Evolutionary conservation across 352 stramenopile species (phyloP).

Genomic region (Phytophthora crassamura): DNA sequence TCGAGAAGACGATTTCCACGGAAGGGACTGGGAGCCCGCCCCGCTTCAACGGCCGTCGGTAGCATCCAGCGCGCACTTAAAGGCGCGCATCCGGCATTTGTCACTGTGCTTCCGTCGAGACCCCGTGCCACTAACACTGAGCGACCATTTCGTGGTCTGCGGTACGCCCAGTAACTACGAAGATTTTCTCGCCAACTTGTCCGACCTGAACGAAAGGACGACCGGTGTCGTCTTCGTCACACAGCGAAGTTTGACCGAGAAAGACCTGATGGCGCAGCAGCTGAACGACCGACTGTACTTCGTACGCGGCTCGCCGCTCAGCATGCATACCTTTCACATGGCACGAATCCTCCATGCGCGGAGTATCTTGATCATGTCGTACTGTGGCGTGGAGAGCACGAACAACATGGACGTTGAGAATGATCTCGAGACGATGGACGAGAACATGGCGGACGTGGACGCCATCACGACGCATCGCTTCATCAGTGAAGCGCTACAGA

Average conservation of each 20-base stretch:
- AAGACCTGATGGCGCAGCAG: slow-evolving; percentile 52
- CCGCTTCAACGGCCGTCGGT: slow-evolving; percentile 26
- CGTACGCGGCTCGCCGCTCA: slow-evolving; percentile 70
- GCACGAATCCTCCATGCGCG: slow-evolving; percentile 61
- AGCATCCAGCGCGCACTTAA: slow-evolving; percentile 20
- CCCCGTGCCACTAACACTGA: slow-evolving; percentile 39
- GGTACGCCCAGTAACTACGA: slow-evolving; percentile 66
- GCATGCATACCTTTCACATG: slow-evolving; percentile 61
- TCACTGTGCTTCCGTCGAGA: slow-evolving; percentile 50
- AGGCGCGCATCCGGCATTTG: slow-evolving; percentile 29
- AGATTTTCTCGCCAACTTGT: slow-evolving; percentile 60
- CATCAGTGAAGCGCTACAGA: slow-evolving; percentile 76
- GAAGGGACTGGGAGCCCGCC: slow-evolving; percentile 20
- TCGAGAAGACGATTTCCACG: slow-evolving; percentile 19
- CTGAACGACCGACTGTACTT: slow-evolving; percentile 69
- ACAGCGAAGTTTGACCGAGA: slow-evolving; percentile 51
- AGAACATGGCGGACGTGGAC: slow-evolving; percentile 82
- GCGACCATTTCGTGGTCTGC: slow-evolving; percentile 72
- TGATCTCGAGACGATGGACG: slow-evolving; percentile 52
- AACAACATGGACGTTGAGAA: slow-evolving; percentile 34
- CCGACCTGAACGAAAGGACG: slow-evolving; percentile 49
- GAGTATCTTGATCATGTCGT: slow-evolving; percentile 79
- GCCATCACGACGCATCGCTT: slow-evolving; percentile 81
- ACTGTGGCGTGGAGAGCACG: slow-evolving; percentile 56
- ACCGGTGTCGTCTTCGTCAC: slow-evolving; percentile 66